These are phyloP conservation scores for Pleomassaria siparia DNA, from an alignment of 2,329 filamentous ascomycete genomes.

Conservation along the genomic window DNA sequence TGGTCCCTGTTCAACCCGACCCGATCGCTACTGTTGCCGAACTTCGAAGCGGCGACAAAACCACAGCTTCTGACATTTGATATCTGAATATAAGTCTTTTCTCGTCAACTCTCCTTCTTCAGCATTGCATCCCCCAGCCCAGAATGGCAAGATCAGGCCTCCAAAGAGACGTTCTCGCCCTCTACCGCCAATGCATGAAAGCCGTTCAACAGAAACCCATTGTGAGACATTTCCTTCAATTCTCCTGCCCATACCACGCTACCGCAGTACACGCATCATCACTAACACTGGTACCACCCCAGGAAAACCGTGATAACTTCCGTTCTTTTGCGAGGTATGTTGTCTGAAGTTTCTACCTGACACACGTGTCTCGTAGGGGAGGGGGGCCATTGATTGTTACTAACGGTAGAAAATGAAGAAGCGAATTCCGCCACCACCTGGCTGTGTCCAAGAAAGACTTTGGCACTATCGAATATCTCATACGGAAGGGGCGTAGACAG, in stretches of 20 bases:
- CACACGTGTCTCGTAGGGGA: too few species aligned
- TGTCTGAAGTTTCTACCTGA: background rate
- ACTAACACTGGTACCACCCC: conserved; percentile 25
- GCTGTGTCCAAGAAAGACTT: conserved; percentile 81
- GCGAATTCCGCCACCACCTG: conserved; percentile 74
- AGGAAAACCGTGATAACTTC: conserved; percentile 64
- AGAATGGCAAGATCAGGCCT: conserved; percentile 65
- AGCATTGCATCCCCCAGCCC: background rate
- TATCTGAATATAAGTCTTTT: background rate
- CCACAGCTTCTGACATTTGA: background rate
- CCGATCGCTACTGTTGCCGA: background rate
- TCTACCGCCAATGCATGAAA: conserved; percentile 85
- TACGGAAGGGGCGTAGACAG: conserved; percentile 79
- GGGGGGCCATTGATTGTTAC: too few species aligned
- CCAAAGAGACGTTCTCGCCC: conserved; percentile 81
- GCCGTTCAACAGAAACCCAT: conserved; percentile 78
- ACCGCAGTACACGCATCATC: conserved; percentile 31
- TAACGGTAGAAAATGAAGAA: too few species aligned
- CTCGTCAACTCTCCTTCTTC: background rate
- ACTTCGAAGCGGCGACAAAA: background rate
- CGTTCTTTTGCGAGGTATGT: conserved; percentile 62
- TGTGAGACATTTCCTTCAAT: conserved; percentile 57
- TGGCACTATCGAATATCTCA: conserved; percentile 77
- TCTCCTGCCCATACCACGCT: background rate
- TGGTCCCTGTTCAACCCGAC: too few species aligned